Conservation (phyloP, 345 rosid species). For the Eucalyptus urophylla region DNA sequence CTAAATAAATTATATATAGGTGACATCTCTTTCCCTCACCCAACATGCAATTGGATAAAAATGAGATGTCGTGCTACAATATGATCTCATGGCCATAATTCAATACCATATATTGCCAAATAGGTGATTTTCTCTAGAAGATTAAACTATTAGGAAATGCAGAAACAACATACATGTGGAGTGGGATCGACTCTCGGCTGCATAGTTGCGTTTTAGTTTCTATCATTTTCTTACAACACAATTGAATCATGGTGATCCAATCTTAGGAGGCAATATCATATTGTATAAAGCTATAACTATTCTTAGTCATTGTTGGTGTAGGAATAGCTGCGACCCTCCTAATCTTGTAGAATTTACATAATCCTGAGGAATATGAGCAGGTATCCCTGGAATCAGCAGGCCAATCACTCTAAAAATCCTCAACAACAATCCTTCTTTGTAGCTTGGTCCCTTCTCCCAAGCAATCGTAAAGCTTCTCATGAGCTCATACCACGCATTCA, state of each 20-base stretch:
- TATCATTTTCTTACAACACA: background rate
- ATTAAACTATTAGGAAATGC: too few relatives aligned
- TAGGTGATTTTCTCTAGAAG: too few relatives aligned
- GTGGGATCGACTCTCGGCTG: too few relatives aligned
- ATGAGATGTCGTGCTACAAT: too few relatives aligned
- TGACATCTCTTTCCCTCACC: background rate
- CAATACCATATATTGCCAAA: too few relatives aligned
- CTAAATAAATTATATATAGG: background rate
- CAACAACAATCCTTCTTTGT: background rate
- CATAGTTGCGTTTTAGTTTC: background rate
- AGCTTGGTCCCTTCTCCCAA: background rate
- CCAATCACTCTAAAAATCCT: background rate
- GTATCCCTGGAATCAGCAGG: background rate
- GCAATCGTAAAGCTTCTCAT: conserved; percentile 14
- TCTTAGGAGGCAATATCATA: background rate
- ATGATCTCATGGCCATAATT: background rate
- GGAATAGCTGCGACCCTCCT: background rate
- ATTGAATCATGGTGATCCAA: background rate
- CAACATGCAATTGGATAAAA: background rate
- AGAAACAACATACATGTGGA: background rate
- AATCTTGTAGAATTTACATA: background rate
- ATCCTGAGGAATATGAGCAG: background rate
- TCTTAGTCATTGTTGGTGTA: background rate
- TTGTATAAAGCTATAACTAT: too few relatives aligned
- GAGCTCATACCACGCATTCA: conserved; percentile 54